phyloP scores from a whole-genome alignment of 345 rosid genomes.

The Dipteronia dyeriana region DNA sequence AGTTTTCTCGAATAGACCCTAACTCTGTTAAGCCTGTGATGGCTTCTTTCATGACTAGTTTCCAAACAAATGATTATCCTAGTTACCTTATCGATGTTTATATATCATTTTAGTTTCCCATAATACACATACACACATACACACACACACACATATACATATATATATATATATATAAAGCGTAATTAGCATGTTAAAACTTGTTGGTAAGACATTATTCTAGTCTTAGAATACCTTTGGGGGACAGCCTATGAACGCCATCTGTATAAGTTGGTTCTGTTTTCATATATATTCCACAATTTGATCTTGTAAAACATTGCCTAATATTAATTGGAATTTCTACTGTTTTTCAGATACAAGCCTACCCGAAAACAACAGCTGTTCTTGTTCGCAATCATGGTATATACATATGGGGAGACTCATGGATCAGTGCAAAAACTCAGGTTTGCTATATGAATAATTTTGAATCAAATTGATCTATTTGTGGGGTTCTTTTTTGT shows the following conservation, averaged over 20 bases:
- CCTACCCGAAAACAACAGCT: constrained; percentile 89
- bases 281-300: not conserved
- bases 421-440: constrained; percentile 98
- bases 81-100: not conserved
- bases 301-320: constrained; percentile 10
- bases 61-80: not conserved
- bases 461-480: constrained; percentile 10
- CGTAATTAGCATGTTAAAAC: not conserved
- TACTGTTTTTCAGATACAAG: constrained; percentile 60
- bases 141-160: too few species aligned
- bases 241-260: not conserved
- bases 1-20: constrained; percentile 4
- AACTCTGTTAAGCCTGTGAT: not conserved
- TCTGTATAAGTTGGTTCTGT: not conserved
- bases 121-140: too few species aligned
- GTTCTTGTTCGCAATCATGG: constrained; percentile 98
- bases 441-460: constrained; percentile 55
- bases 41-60: not conserved
- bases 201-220: not conserved
- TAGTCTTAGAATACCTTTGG: not conserved
- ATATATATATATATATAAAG: not conserved
- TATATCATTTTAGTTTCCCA: not conserved
- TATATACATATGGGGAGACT: constrained; percentile 91
- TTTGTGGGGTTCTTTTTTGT: not conserved
- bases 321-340: not conserved